Percentiles rank a stretch among this genome's conserved stretches.
These are phyloP conservation scores for Bryoerythrophyllum caledonicum DNA, from an alignment of 225 moss, liverwort and hornwort species.

Conservation along the genomic window DNA sequence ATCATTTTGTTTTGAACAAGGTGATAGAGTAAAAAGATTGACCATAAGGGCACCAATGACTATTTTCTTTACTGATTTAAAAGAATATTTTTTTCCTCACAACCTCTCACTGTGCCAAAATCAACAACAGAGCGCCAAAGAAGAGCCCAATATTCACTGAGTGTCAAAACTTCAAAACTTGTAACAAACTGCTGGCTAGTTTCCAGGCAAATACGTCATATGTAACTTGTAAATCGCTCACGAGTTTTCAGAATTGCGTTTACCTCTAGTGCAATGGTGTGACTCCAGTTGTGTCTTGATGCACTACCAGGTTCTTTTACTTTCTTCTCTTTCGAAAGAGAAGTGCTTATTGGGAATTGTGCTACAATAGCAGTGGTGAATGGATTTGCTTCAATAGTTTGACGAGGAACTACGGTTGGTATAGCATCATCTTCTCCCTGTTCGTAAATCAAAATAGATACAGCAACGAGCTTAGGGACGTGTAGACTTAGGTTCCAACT, in stretches of 20 bases:
- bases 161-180: background rate
- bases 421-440: slow-evolving; percentile 59
- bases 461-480: slow-evolving; percentile 14
- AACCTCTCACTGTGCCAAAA: background rate
- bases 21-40: background rate
- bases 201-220: background rate
- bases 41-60: background rate
- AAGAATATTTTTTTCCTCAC: background rate
- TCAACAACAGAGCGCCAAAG: background rate
- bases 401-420: slow-evolving; percentile 42
- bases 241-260: slow-evolving; percentile 24
- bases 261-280: slow-evolving; percentile 83
- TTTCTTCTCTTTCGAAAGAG: slow-evolving; percentile 2
- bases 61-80: slow-evolving; percentile 2
- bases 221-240: slow-evolving; percentile 8
- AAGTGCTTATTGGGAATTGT: slow-evolving; percentile 17
- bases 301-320: slow-evolving; percentile 67
- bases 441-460: slow-evolving; percentile 19
- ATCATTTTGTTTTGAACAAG: background rate
- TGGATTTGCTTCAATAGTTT: slow-evolving; percentile 41
- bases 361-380: slow-evolving; percentile 45
- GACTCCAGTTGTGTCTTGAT: slow-evolving; percentile 70
- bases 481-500: slow-evolving; percentile 2
- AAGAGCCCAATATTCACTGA: background rate
- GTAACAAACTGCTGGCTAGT: slow-evolving; percentile 3